Evolutionary conservation across 495 filamentous ascomycete species (phyloP).

Genomic region (Tuber magnatum): DNA sequence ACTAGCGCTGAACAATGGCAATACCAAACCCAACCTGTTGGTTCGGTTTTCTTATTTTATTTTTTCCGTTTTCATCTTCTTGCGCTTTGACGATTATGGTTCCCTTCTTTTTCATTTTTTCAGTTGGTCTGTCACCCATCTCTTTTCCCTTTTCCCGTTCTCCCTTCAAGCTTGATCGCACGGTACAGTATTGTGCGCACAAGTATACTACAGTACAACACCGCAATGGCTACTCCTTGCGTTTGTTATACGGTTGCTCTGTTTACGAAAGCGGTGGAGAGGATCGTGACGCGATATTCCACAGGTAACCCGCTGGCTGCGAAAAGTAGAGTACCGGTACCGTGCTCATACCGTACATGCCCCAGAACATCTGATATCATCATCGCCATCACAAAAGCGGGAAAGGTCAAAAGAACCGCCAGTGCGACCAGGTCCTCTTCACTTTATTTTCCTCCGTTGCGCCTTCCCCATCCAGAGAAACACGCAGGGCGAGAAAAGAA

Average conservation of each 20-base stretch:
- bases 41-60: constrained; percentile 31
- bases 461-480: background rate
- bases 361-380: background rate
- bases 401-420: background rate
- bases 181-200: background rate
- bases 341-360: background rate
- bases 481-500: background rate
- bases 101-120: background rate
- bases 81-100: background rate
- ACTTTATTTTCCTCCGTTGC: background rate
- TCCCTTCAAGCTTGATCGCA: background rate
- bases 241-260: background rate
- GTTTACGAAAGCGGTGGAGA: background rate
- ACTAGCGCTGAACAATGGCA: constrained; percentile 11
- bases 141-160: background rate
- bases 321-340: background rate
- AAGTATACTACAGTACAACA: background rate
- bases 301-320: background rate
- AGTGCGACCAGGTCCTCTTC: background rate
- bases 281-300: background rate
- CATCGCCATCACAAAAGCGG: background rate
- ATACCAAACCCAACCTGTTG: constrained; percentile 29
- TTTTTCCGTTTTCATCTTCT: background rate
- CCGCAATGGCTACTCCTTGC: background rate
- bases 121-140: background rate